Evolutionary conservation across 2,329 filamentous ascomycete genomes (phyloP).

Genomic region (Chaetomium olivaceum): DNA sequence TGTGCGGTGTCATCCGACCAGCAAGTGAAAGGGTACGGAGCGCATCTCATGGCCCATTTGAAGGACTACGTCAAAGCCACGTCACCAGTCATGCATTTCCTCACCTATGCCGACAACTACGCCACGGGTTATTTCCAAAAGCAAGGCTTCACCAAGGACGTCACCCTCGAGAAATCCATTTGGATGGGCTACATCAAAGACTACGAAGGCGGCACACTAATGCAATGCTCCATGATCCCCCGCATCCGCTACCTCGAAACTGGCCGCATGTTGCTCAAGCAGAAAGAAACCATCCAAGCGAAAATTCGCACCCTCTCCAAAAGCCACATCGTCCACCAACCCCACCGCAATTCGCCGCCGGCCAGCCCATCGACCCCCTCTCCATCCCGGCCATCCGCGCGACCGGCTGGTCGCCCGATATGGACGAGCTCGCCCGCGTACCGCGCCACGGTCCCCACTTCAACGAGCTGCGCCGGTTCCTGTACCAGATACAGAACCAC

Average conservation of each 20-base stretch:
- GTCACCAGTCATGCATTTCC: conserved; percentile 94
- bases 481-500: conserved; percentile 94
- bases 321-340: conserved; percentile 80
- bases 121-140: conserved; percentile 99
- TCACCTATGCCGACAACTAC: conserved; percentile 98
- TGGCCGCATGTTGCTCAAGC: conserved; percentile 90
- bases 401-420: conserved; percentile 92
- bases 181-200: conserved; percentile 99
- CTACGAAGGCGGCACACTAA: conserved; percentile 96
- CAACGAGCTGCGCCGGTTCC: conserved; percentile 84
- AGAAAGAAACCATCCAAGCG: conserved; percentile 90
- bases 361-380: conserved; percentile 71
- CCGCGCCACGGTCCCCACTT: conserved; percentile 95
- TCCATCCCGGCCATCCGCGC: conserved; percentile 85
- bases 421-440: conserved; percentile 93
- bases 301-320: conserved; percentile 91
- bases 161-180: conserved; percentile 79
- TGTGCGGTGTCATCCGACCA: conserved; percentile 97
- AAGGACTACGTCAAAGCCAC: conserved; percentile 99
- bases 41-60: conserved; percentile 94
- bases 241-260: conserved; percentile 89
- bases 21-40: conserved; percentile 98
- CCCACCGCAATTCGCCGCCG: conserved; percentile 79
- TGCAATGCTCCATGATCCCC: conserved; percentile 98
- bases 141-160: conserved; percentile 97